Conservation (phyloP, 345 rosid genomes). For the Sapria himalayana region DNA sequence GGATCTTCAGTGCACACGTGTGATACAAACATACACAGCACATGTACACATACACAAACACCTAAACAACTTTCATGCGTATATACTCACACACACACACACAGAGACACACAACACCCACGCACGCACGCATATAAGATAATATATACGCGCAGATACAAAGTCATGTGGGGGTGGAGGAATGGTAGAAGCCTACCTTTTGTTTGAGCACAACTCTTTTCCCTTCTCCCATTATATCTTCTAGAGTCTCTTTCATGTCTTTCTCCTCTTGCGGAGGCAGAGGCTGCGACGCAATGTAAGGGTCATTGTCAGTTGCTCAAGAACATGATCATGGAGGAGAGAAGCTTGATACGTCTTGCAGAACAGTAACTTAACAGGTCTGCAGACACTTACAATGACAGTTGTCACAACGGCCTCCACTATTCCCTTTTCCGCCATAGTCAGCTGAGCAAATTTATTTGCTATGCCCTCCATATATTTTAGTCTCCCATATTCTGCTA, state of each 20-base stretch:
- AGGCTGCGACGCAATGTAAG: constrained; percentile 26
- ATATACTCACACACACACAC: too few relatives aligned
- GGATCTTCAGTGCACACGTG: not conserved
- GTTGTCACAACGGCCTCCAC: constrained; percentile 59
- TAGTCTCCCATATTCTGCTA: constrained; percentile 80
- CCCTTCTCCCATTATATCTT: constrained; percentile 57
- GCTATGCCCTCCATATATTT: constrained; percentile 36
- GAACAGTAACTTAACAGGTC: not conserved
- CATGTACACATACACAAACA: too few relatives aligned
- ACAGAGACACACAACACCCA: too few relatives aligned
- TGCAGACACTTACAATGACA: constrained; percentile 43
- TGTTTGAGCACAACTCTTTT: constrained; percentile 55
- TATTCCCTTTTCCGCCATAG: constrained; percentile 74
- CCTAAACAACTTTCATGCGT: too few relatives aligned
- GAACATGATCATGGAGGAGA: not conserved
- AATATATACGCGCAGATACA: too few relatives aligned
- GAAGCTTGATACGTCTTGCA: not conserved
- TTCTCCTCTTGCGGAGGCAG: constrained; percentile 70
- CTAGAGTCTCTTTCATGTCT: constrained; percentile 65
- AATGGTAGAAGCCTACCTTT: constrained; percentile 28
- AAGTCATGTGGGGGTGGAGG: too few relatives aligned
- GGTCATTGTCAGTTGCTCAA: too few relatives aligned
- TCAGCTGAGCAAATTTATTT: constrained; percentile 44
- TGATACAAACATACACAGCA: not conserved
- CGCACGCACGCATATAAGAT: too few relatives aligned